Evolutionary conservation across 768 basidiomycete species (phyloP).

Genomic region (Crassisporium funariophilum): DNA sequence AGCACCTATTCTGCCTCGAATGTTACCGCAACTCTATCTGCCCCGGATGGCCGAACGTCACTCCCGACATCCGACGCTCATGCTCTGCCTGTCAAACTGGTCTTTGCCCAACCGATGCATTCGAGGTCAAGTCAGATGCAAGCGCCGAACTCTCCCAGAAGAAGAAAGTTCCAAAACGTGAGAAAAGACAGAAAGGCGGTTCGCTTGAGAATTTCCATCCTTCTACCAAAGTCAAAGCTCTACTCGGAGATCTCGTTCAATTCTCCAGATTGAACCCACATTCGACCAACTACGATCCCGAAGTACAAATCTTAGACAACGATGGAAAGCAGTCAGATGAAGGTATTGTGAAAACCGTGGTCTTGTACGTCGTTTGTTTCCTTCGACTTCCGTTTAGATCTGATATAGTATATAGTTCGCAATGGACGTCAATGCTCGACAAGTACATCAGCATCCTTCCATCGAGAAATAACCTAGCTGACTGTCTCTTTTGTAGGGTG

Average conservation of each 20-base stretch:
- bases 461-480: background rate
- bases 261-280: slow-evolving; percentile 86
- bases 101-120: slow-evolving; percentile 71
- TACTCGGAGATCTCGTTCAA: slow-evolving; percentile 77
- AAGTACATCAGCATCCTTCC: too few species aligned
- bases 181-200: slow-evolving; percentile 62
- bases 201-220: slow-evolving; percentile 61
- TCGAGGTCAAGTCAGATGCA: slow-evolving; percentile 75
- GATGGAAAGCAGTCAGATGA: slow-evolving; percentile 73
- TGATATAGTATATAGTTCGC: slow-evolving; percentile 58
- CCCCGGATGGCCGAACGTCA: slow-evolving; percentile 77
- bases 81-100: slow-evolving; percentile 81
- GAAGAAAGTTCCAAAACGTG: slow-evolving; percentile 65
- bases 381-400: slow-evolving; percentile 15
- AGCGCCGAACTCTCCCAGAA: slow-evolving; percentile 48
- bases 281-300: slow-evolving; percentile 87
- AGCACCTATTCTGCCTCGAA: slow-evolving; percentile 86
- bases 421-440: slow-evolving; percentile 95
- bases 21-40: slow-evolving; percentile 86
- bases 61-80: slow-evolving; percentile 53
- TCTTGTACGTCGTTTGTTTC: slow-evolving; percentile 71
- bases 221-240: slow-evolving; percentile 87
- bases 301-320: slow-evolving; percentile 77
- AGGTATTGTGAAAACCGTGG: slow-evolving; percentile 83
- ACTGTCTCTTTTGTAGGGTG: slow-evolving; percentile 48